Conservation (phyloP, 441 rosid genomes). For the Eutrema salsugineum region DNA sequence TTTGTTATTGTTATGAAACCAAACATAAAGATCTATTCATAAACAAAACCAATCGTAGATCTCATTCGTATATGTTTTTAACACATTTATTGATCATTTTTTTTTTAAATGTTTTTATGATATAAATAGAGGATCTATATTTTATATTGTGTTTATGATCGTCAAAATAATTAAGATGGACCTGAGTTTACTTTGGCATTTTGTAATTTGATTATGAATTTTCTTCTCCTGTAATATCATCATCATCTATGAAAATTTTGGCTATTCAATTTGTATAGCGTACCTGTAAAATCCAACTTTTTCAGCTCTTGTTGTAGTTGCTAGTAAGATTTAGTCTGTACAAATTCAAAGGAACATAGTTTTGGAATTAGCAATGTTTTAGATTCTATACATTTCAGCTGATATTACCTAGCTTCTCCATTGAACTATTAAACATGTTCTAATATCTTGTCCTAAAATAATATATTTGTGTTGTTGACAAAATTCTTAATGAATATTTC, state of each 20-base stretch:
- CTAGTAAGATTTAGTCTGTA: not conserved
- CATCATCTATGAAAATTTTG: constrained; percentile 2
- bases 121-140: too few relatives aligned
- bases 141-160: too few relatives aligned
- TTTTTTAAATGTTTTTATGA: too few relatives aligned
- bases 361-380: not conserved
- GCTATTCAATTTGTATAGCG: not conserved
- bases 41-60: too few relatives aligned
- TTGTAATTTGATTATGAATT: constrained; percentile 4
- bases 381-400: too few relatives aligned
- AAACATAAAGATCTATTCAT: too few relatives aligned
- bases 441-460: not conserved
- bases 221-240: constrained; percentile 13
- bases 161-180: too few relatives aligned
- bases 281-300: not conserved
- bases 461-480: not conserved
- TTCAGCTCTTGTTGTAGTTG: not conserved
- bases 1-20: too few relatives aligned
- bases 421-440: too few relatives aligned
- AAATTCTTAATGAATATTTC: not conserved
- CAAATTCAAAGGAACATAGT: not conserved
- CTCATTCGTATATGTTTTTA: too few relatives aligned
- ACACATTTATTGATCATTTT: too few relatives aligned
- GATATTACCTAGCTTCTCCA: too few relatives aligned
- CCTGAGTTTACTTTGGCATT: not conserved